These are phyloP conservation scores for Phycomyces blakesleeanus DNA, from an alignment of 192 early-diverging fungal genomes.

Conservation along the genomic window DNA sequence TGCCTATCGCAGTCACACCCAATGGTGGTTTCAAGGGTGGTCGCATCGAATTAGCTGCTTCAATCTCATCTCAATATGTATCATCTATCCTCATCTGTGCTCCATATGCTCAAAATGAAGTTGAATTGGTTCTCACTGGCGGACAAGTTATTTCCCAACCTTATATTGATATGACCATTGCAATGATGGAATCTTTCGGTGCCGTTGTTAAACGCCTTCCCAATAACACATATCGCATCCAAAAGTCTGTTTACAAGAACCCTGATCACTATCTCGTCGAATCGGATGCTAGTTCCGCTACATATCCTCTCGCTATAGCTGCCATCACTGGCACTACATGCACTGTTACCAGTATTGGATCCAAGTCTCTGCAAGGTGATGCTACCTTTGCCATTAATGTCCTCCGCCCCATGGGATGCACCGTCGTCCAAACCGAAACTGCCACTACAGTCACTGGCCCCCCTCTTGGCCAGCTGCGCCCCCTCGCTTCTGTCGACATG, in stretches of 20 bases:
- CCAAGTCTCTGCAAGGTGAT: slow-evolving; percentile 90
- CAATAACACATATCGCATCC: slow-evolving; percentile 82
- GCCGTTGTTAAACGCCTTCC: slow-evolving; percentile 67
- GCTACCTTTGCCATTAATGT: slow-evolving; percentile 88
- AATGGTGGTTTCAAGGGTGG: slow-evolving; percentile 78
- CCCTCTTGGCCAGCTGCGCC: slow-evolving; percentile 57
- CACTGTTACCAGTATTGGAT: slow-evolving; percentile 91
- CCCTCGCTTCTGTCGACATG: slow-evolving; percentile 87
- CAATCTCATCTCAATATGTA: slow-evolving; percentile 96
- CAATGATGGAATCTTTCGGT: slow-evolving; percentile 97
- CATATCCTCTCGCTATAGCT: slow-evolving; percentile 95
- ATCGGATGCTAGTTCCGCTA: slow-evolving; percentile 94
- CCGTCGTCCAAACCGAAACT: slow-evolving; percentile 81
- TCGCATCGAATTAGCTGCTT: slow-evolving; percentile 83
- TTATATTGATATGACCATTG: slow-evolving; percentile 99
- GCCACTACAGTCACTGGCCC: slow-evolving; percentile 92
- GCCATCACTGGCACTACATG: slow-evolving; percentile 89
- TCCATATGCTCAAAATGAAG: slow-evolving; percentile 80
- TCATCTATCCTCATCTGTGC: slow-evolving; percentile 94
- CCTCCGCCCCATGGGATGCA: slow-evolving; percentile 88
- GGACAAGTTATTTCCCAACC: slow-evolving; percentile 95
- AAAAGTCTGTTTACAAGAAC: slow-evolving; percentile 73
- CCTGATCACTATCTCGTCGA: slow-evolving; percentile 86
- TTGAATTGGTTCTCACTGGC: slow-evolving; percentile 80
- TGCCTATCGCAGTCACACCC: slow-evolving; percentile 85